Conservation (phyloP, 306 rosid species). For the Argentina anserina region DNA sequence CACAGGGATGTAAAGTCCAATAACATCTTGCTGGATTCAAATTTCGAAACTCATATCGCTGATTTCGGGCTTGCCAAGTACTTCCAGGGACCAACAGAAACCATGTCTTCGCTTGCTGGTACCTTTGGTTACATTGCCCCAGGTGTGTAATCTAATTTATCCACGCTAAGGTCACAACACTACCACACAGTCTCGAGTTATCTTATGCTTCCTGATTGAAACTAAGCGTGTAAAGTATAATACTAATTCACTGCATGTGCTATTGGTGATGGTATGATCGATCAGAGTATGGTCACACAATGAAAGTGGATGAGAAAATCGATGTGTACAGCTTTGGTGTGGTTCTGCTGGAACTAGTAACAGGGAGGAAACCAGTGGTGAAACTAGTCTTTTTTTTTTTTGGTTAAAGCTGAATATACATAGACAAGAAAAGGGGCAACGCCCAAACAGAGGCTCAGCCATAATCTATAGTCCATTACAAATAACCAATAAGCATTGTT, state of each 20-base stretch:
- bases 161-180: not conserved
- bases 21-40: conserved; percentile 62
- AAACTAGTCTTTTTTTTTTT: no score
- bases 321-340: conserved; percentile 93
- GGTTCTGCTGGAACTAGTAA: conserved; percentile 74
- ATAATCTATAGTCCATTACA: no score
- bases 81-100: conserved; percentile 64
- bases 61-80: conserved; percentile 95
- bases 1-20: conserved; percentile 90
- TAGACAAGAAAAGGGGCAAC: no score
- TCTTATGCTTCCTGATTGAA: not conserved
- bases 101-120: conserved; percentile 86
- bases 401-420: no score
- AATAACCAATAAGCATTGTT: no score
- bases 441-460: no score
- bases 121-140: conserved; percentile 99
- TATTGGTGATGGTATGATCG: not conserved
- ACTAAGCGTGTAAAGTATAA: not conserved
- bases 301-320: conserved; percentile 88
- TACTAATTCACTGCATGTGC: not conserved
- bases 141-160: conserved; percentile 33
- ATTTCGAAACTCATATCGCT: conserved; percentile 79
- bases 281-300: conserved; percentile 81
- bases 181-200: not conserved
- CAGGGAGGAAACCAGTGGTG: conserved; percentile 81